Base-by-base conservation (phyloP, 2,329 filamentous ascomycete species). In the Verticillium nubilum region DNA sequence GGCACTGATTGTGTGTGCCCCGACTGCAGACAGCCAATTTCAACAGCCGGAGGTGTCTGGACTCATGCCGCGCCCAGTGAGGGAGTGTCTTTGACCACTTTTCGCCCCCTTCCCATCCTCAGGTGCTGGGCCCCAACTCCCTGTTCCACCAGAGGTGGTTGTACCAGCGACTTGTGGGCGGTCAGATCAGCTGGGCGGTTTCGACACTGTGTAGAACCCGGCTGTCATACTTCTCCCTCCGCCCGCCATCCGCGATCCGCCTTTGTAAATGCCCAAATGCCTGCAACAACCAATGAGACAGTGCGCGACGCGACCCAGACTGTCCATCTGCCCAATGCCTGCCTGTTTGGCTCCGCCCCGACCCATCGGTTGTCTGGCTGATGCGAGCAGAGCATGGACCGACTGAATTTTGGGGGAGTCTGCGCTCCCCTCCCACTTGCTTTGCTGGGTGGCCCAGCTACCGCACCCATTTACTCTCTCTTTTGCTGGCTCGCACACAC, bases 351-450 rank as follows among this genome's bases (percentile, higher is more conserved):
- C 42, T 47, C 42, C 42, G 42, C 42, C 42, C 42, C 42, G 42
- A 47, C 54, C n/a, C 35, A 35, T 19, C 54, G 33, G 54, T 47
- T 54, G 33, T 56, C 54, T 56, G 54, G 54, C 54, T 56, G 54
- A 56, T 56, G 54, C 54, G 33, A 47, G 54, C 54, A 35, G 28
- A 25, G 29, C 54, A 33, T 37, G 55, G 55, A 37, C 56, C 56
- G 28, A 17, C 56, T 52, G 37, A 19, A 29, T 57, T 57, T 57
- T 57, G 56, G 56, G 56, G 56, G 56, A 57, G 56, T 33, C 42
- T 53, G 37, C 37, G 56, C 42, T 47, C 42, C 56, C 56, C 56
- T 57, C 56, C 56, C 56, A 52, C 56, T 15, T 52, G 25, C 13
- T 5, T n/a, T 47, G n/a, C 42, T 47, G 42, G n/a, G 29, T 10